Evolutionary conservation across 2,329 filamentous ascomycete genomes (phyloP).

Genomic region (Fusarium tjaetaba): DNA sequence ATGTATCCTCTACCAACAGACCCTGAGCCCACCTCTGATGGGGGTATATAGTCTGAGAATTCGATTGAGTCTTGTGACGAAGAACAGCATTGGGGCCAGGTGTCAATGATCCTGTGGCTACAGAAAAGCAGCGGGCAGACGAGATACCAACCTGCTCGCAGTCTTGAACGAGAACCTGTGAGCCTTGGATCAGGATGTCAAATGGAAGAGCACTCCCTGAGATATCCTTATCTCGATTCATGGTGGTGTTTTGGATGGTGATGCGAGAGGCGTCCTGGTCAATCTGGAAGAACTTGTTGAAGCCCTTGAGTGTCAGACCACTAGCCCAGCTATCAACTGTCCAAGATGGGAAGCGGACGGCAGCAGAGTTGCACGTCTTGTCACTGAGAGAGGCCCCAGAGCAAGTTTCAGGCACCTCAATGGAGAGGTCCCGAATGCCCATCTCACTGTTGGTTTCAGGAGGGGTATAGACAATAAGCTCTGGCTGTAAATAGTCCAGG

Average conservation of each 20-base stretch:
- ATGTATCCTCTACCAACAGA: slow-evolving; percentile 30
- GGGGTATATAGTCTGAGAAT: slow-evolving; percentile 32
- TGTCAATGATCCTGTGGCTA: slow-evolving; percentile 21
- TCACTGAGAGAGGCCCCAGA: slow-evolving; percentile 1
- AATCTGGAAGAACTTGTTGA: slow-evolving; percentile 35
- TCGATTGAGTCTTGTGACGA: slow-evolving; percentile 23
- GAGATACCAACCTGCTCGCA: slow-evolving; percentile 22
- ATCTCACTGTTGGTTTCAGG: slow-evolving; percentile 23
- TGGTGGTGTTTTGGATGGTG: slow-evolving; percentile 21
- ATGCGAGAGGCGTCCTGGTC: slow-evolving; percentile 28
- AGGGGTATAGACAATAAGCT: slow-evolving; percentile 18
- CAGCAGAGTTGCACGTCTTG: slow-evolving; percentile 18
- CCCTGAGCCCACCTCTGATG: slow-evolving; percentile 40
- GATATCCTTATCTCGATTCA: slow-evolving; percentile 26
- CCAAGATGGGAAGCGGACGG: slow-evolving; percentile 32
- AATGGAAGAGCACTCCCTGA: slow-evolving; percentile 13
- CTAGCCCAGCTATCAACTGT: slow-evolving; percentile 36
- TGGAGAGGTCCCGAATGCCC: slow-evolving; percentile 21
- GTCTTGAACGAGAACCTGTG: slow-evolving; percentile 31
- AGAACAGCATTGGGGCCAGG: slow-evolving; percentile 34
- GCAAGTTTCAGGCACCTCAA: slow-evolving; percentile 17
- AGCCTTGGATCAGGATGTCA: slow-evolving; percentile 33
- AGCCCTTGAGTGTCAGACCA: slow-evolving; percentile 22
- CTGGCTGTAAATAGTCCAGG: slow-evolving; percentile 9
- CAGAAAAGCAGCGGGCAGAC: slow-evolving; percentile 24